Conservation (phyloP, 768 basidiomycete species). For the Hypholoma sublateritium region DNA sequence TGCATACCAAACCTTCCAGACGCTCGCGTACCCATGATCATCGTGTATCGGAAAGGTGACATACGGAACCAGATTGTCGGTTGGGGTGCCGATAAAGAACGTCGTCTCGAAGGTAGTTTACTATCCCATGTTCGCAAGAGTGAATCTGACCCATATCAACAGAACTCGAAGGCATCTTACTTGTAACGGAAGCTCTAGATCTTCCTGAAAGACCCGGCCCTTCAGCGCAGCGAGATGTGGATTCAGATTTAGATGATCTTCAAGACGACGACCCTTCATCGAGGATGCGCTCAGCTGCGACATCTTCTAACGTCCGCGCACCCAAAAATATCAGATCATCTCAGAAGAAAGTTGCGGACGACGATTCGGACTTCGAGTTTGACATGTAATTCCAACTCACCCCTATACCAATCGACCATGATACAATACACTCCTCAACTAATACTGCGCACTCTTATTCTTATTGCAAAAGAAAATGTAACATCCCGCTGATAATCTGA, state of each 20-base stretch:
- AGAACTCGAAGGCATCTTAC: slow-evolving; percentile 74
- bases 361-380: slow-evolving; percentile 82
- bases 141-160: neutral
- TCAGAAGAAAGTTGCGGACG: slow-evolving; percentile 38
- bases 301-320: slow-evolving; percentile 50
- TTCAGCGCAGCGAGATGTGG: slow-evolving; percentile 28
- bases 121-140: neutral
- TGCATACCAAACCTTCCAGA: slow-evolving; percentile 98
- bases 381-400: slow-evolving; percentile 43
- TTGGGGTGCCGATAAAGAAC: slow-evolving; percentile 80
- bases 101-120: slow-evolving; percentile 69
- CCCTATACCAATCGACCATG: neutral
- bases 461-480: neutral
- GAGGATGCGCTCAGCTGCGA: slow-evolving; percentile 54
- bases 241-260: slow-evolving; percentile 45
- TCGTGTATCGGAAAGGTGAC: slow-evolving; percentile 92
- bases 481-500: too few relatives aligned
- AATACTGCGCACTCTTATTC: neutral
- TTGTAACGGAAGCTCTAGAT: slow-evolving; percentile 66
- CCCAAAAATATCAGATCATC: slow-evolving; percentile 56
- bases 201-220: slow-evolving; percentile 46
- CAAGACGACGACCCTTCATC: slow-evolving; percentile 50
- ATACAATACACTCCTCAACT: neutral
- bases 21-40: slow-evolving; percentile 84
- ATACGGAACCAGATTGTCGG: slow-evolving; percentile 82